Conservation (phyloP, 192 early-diverging fungal species). For the Chytriomyces confervae region DNA sequence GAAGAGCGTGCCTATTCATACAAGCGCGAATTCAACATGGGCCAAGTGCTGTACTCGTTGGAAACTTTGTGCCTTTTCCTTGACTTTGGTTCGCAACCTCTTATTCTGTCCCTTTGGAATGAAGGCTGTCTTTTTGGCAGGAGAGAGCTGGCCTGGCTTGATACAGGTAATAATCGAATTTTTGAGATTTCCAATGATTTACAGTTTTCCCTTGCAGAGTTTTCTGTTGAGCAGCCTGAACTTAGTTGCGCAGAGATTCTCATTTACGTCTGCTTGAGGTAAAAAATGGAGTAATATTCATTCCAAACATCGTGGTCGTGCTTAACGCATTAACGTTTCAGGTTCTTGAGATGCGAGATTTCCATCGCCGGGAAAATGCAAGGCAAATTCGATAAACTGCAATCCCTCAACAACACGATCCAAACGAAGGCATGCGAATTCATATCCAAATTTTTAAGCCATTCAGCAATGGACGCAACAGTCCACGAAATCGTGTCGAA, state of each 20-base stretch:
- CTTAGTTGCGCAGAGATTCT: neutral
- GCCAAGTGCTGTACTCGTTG: slow-evolving; percentile 70
- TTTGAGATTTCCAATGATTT: slow-evolving; percentile 1
- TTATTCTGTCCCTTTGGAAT: slow-evolving; percentile 57
- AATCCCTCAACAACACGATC: slow-evolving; percentile 46
- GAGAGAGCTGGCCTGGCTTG: slow-evolving; percentile 18
- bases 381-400: neutral
- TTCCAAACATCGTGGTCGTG: neutral
- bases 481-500: slow-evolving; percentile 59
- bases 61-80: slow-evolving; percentile 59
- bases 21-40: slow-evolving; percentile 67
- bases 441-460: slow-evolving; percentile 60
- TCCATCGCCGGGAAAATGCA: neutral
- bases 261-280: neutral
- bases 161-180: slow-evolving; percentile 10
- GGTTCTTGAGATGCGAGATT: neutral
- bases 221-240: neutral
- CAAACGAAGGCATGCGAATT: slow-evolving; percentile 67
- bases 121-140: slow-evolving; percentile 17
- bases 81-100: slow-evolving; percentile 59
- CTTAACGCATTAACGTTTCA: neutral
- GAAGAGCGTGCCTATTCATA: slow-evolving; percentile 55
- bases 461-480: slow-evolving; percentile 58
- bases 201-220: neutral
- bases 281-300: neutral